Evolutionary conservation across 169 alveolate species (phyloP), one percentile per base, ranked within the genome.

Genomic region (Plasmodium gallinaceum): DNA sequence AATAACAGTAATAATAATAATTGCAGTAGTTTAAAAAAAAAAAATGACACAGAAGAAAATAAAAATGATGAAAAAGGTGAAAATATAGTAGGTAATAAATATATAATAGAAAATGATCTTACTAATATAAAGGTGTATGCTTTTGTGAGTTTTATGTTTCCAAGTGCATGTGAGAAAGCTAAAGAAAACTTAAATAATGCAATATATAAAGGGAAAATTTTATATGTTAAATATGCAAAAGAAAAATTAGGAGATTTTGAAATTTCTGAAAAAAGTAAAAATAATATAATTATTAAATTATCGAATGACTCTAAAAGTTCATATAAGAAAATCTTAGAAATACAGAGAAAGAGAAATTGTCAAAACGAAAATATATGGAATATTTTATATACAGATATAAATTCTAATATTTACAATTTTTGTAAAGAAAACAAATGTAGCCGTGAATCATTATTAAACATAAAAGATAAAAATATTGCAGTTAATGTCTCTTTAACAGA

Each of bases 311-410:
- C 93, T 71, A 95, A 94, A 74, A 87, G 92, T 45, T 91, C 93
- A 61, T 95, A 95, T 88, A 93, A 93, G 72, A 92, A 95, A 83
- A 94, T 94, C 74, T 69, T 94, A 80, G 96, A 95, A 93, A 93
- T 93, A 51, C 96, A 95, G 88, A 92, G 80, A 76, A 88, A 74
- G 85, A 93, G 88, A 62, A 93, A 93, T 61, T 95, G 96, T 68
- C 96, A 93, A 76, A 97, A 97, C 71, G 96, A 94, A 78, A 94
- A 94, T 52, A 97, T 97, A 24, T 98, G 99, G 99, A 98, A 98
- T 92, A 89, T 97, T 71, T 95, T 98, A n/a, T 98, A 96, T 93
- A 92, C 98, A 42, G 98, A 97, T 91, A 98, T 96, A 18, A 96
- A 98, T 88, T 93, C 99, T 5, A 98, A 98, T 32, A 95, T 97